Percentiles rank a stretch among this genome's conserved stretches.
These are phyloP conservation scores for Venturia nashicola DNA, from an alignment of 2,329 filamentous ascomycete genomes.

Conservation along the genomic window DNA sequence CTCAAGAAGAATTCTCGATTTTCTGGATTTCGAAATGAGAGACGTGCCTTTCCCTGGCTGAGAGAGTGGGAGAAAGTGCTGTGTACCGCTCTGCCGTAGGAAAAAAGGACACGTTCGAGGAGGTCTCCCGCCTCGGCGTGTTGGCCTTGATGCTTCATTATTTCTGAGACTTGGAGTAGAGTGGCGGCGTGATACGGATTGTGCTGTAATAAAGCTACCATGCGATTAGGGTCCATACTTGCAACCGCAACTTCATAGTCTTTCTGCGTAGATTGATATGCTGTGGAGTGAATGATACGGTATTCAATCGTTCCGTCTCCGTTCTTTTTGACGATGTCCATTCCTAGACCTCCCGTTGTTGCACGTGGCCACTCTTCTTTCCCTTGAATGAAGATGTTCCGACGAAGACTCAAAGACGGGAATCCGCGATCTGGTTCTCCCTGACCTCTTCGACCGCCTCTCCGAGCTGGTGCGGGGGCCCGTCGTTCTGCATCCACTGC, in stretches of 20 bases:
- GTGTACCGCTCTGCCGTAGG: constrained; percentile 78
- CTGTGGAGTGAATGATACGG: constrained; percentile 59
- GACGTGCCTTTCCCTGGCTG: constrained; percentile 62
- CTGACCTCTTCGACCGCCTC: constrained; percentile 39
- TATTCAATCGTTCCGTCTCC: constrained; percentile 59
- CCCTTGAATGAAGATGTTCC: constrained; percentile 76
- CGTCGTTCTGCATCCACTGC: constrained; percentile 40
- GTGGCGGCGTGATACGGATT: constrained; percentile 88
- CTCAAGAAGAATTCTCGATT: constrained; percentile 91
- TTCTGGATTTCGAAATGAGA: constrained; percentile 71
- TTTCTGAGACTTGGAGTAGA: constrained; percentile 83
- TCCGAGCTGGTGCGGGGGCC: constrained; percentile 28
- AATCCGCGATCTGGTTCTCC: constrained; percentile 44
- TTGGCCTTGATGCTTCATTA: constrained; percentile 85
- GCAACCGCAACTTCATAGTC: constrained; percentile 72
- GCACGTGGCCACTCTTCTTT: constrained; percentile 78
- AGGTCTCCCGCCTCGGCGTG: constrained; percentile 76
- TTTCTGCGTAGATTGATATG: constrained; percentile 63
- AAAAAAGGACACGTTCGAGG: constrained; percentile 81
- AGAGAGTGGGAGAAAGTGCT: constrained; percentile 70
- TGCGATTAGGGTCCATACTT: constrained; percentile 68
- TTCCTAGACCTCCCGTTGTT: constrained; percentile 68
- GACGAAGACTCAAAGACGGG: constrained; percentile 51
- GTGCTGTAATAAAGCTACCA: constrained; percentile 62
- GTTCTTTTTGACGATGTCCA: constrained; percentile 47